Percentiles rank a stretch among this genome's conserved stretches.
Evolutionary conservation across 345 rosid genomes (phyloP).

Genomic region (Pistacia integerrima): DNA sequence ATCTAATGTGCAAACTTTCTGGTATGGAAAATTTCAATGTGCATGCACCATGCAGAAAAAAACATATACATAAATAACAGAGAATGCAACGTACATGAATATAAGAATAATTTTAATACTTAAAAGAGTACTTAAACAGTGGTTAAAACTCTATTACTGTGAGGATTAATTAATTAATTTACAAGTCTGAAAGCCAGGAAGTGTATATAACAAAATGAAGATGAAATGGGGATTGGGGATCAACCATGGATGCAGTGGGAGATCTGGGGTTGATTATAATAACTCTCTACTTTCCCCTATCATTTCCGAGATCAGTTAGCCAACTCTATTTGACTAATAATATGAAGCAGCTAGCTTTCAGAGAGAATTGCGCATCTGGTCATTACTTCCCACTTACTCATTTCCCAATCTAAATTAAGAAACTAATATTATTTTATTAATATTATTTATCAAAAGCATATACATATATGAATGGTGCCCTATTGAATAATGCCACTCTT

Average conservation of each 20-base stretch:
- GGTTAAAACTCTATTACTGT: not conserved
- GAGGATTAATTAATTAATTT: too few relatives aligned
- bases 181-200: conserved; percentile 20
- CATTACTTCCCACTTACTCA: conserved; percentile 50
- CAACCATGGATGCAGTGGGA: conserved; percentile 34
- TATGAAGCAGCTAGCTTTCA: conserved; percentile 21
- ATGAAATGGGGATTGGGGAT: conserved; percentile 17
- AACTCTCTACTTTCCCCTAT: not conserved
- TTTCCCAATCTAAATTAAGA: conserved; percentile 24
- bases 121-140: not conserved
- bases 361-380: conserved; percentile 20
- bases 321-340: conserved; percentile 68
- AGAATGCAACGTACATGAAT: not conserved
- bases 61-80: not conserved
- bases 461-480: conserved; percentile 16
- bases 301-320: conserved; percentile 33
- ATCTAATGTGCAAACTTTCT: not conserved
- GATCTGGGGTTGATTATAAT: conserved; percentile 12
- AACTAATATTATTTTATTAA: too few relatives aligned
- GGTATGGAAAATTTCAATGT: not conserved
- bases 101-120: not conserved
- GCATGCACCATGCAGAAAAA: conserved; percentile 1
- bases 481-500: conserved; percentile 31
- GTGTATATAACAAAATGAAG: not conserved
- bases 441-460: conserved; percentile 12